Percentiles rank a stretch among this genome's conserved stretches.
Conservation (phyloP, 345 rosid genomes). For the Clarkia xantiana region DNA sequence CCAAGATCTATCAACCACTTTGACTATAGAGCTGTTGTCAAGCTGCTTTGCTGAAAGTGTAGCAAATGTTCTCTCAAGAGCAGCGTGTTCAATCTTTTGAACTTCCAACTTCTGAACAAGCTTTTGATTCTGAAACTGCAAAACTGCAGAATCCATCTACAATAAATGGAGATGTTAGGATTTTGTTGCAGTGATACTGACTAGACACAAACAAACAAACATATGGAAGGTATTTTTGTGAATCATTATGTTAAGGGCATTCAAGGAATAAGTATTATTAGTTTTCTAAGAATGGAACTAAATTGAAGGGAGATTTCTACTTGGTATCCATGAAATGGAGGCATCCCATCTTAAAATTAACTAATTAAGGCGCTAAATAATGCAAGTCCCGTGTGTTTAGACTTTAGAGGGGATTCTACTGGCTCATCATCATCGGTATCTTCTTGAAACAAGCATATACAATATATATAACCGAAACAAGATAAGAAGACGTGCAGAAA, state of each 20-base stretch:
- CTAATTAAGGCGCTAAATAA: too few relatives aligned
- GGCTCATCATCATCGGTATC: too few relatives aligned
- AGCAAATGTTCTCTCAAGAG: conserved; percentile 46
- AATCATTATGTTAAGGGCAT: too few relatives aligned
- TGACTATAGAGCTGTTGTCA: conserved; percentile 41
- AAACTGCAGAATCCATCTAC: conserved; percentile 66
- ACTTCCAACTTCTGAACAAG: conserved; percentile 69
- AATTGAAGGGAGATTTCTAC: too few relatives aligned
- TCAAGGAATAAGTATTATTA: too few relatives aligned
- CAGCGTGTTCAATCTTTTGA: conserved; percentile 59
- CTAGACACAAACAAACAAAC: neutral
- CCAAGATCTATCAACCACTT: conserved; percentile 57
- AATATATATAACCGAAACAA: neutral
- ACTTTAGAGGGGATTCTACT: too few relatives aligned
- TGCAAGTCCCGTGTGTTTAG: too few relatives aligned
- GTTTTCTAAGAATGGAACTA: too few relatives aligned
- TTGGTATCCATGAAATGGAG: too few relatives aligned
- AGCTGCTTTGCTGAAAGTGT: conserved; percentile 43
- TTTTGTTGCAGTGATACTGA: neutral
- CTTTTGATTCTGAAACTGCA: conserved; percentile 84
- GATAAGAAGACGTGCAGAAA: neutral
- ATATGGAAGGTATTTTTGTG: too few relatives aligned
- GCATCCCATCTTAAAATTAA: too few relatives aligned
- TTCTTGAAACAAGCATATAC: too few relatives aligned
- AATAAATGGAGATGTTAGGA: conserved; percentile 3